Conservation (phyloP, 2,329 filamentous ascomycete species). For the Penicillium sp. region DNA sequence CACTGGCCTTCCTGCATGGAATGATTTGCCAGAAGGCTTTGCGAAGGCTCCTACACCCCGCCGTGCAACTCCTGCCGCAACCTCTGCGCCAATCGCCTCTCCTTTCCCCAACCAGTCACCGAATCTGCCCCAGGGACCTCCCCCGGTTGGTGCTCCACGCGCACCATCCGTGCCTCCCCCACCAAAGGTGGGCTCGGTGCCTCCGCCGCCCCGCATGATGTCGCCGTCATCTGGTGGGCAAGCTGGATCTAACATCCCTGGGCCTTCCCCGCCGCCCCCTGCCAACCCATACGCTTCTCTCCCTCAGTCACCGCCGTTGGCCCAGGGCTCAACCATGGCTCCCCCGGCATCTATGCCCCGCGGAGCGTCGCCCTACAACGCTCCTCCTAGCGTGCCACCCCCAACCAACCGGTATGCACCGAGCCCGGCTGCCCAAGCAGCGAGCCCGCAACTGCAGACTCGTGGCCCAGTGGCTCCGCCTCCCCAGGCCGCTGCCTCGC, state of each 20-base stretch:
- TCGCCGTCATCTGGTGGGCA: slow-evolving; percentile 64
- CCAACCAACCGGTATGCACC: slow-evolving; percentile 74
- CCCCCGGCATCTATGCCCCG: slow-evolving; percentile 60
- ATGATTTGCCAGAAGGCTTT: slow-evolving; percentile 84
- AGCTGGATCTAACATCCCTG: slow-evolving; percentile 58
- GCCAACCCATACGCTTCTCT: slow-evolving; percentile 40
- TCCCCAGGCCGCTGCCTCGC: slow-evolving; percentile 41
- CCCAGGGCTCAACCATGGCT: slow-evolving; percentile 32
- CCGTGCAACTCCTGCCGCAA: slow-evolving; percentile 67
- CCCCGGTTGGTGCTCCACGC: slow-evolving; percentile 58
- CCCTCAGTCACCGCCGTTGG: slow-evolving; percentile 44
- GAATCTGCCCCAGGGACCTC: slow-evolving; percentile 40
- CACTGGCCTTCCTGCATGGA: slow-evolving; percentile 80
- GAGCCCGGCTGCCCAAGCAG: slow-evolving; percentile 56
- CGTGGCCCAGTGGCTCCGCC: slow-evolving; percentile 52
- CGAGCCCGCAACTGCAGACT: slow-evolving; percentile 45
- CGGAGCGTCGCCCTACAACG: slow-evolving; percentile 81
- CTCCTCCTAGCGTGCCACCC: slow-evolving; percentile 68
- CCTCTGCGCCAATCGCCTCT: slow-evolving; percentile 62
- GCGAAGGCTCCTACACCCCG: slow-evolving; percentile 69
- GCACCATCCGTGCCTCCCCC: slow-evolving; percentile 76
- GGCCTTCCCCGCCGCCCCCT: slow-evolving; percentile 52
- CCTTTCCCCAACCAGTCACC: slow-evolving; percentile 69
- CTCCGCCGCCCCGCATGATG: slow-evolving; percentile 62
- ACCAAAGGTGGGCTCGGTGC: slow-evolving; percentile 68